Conservation (phyloP, 495 filamentous ascomycete genomes). For the Darksidea phi region DNA sequence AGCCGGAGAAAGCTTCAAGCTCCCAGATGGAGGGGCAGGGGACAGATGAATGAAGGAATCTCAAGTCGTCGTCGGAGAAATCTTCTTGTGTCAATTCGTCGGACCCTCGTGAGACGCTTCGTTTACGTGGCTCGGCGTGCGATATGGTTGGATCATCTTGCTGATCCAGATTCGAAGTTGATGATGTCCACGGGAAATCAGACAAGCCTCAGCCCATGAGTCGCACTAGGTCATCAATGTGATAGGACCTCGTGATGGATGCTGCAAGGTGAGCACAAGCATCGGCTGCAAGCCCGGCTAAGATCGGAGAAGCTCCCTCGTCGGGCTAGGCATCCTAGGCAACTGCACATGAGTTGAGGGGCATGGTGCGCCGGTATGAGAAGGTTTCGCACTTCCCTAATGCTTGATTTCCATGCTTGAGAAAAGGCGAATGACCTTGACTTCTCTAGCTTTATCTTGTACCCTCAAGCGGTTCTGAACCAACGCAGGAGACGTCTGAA, state of each 20-base stretch:
- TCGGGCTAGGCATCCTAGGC: neutral
- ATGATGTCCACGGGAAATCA: neutral
- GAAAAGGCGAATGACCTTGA: too few species aligned
- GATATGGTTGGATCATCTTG: neutral
- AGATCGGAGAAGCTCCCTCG: neutral
- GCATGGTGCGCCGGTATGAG: neutral
- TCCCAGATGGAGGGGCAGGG: neutral
- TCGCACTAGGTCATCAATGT: neutral
- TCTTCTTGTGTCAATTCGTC: neutral
- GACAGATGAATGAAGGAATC: neutral
- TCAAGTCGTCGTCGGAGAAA: neutral
- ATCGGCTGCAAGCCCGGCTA: conserved; percentile 2
- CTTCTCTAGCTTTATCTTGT: too few species aligned
- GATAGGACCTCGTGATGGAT: neutral
- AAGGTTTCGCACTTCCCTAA: neutral
- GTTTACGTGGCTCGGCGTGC: neutral
- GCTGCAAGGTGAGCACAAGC: neutral
- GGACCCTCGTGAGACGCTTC: neutral
- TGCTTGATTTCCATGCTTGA: neutral
- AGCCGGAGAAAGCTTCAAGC: neutral
- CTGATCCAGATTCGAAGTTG: neutral
- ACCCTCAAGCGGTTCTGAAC: too few species aligned
- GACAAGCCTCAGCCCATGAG: neutral
- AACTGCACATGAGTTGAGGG: neutral
- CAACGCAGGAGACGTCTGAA: too few species aligned